phyloP scores from a whole-genome alignment of 1,284 basidiomycete species.

The Ganoderma boninense region DNA sequence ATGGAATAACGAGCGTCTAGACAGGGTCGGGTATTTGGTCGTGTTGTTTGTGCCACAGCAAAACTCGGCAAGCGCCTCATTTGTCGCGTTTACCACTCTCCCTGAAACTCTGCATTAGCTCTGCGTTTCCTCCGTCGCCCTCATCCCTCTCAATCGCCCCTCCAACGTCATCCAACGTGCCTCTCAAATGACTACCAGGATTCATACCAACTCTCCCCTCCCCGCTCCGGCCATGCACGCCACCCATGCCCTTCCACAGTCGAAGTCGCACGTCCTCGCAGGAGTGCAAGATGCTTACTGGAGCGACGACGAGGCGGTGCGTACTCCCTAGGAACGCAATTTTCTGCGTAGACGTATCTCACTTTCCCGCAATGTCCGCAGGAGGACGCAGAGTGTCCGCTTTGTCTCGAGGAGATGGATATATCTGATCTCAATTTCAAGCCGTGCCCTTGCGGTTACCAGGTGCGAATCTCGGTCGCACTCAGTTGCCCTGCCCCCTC shows the following conservation, averaged over 20 bases:
- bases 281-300: constrained; percentile 98
- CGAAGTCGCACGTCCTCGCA: constrained; percentile 85
- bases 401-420: constrained; percentile 99
- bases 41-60: constrained; percentile 37
- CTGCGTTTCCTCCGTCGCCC: constrained; percentile 21
- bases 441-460: constrained; percentile 98
- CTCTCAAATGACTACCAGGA: constrained; percentile 44
- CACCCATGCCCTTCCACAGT: constrained; percentile 73
- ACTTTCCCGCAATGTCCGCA: constrained; percentile 42
- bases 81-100: constrained; percentile 33
- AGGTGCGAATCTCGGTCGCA: constrained; percentile 60
- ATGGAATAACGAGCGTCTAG: constrained; percentile 20
- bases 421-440: constrained; percentile 99
- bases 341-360: constrained; percentile 9
- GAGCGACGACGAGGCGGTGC: constrained; percentile 87
- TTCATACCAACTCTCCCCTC: constrained; percentile 61
- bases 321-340: constrained; percentile 19
- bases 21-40: constrained; percentile 30
- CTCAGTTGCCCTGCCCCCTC: not conserved
- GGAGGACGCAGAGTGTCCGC: constrained; percentile 98
- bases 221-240: constrained; percentile 78
- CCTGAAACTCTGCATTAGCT: constrained; percentile 17
- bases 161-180: constrained; percentile 24
- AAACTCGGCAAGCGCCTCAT: constrained; percentile 36
- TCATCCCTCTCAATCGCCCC: constrained; percentile 31